These are phyloP conservation scores for Chrysanthemum seticuspe DNA, from an alignment of 129 eudicot genomes.

Conservation along the genomic window DNA sequence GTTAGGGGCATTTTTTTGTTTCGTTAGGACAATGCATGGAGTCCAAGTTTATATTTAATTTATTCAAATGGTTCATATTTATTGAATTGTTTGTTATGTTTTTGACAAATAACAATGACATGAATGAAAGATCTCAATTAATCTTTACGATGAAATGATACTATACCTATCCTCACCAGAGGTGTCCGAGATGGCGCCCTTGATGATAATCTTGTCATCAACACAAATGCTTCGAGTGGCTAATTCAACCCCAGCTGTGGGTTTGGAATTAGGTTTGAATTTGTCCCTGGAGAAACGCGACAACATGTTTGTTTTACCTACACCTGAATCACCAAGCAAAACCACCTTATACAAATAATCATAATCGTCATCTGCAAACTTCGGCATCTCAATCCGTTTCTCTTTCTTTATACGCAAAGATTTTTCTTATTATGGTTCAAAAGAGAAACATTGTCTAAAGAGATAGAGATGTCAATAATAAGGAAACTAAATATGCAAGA, in stretches of 20 bases:
- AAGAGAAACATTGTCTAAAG: too few relatives aligned
- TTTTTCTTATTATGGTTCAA: too few relatives aligned
- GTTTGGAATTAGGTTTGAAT: constrained; percentile 34
- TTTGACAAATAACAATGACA: neutral
- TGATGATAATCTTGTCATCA: constrained; percentile 25
- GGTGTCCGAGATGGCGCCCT: constrained; percentile 37
- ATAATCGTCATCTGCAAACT: constrained; percentile 29
- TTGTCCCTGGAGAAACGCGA: constrained; percentile 32
- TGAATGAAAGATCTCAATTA: neutral
- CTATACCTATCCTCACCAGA: constrained; percentile 40
- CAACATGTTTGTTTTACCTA: constrained; percentile 35
- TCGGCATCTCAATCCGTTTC: too few relatives aligned
- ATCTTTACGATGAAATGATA: neutral
- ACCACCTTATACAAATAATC: constrained; percentile 36
- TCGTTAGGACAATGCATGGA: neutral
- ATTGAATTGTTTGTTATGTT: neutral
- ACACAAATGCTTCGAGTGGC: constrained; percentile 33
- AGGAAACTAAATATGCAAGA: neutral
- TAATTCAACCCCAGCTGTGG: constrained; percentile 35
- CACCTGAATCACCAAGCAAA: constrained; percentile 36
- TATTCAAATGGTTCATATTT: neutral
- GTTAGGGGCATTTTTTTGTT: neutral
- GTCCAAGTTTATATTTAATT: too few relatives aligned
- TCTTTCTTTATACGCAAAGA: too few relatives aligned
- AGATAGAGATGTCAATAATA: too few relatives aligned